Percentiles rank a stretch among this genome's conserved stretches.
These are phyloP conservation scores for Daldinia sp. DNA, from an alignment of 2,329 filamentous ascomycete genomes.

Conservation along the genomic window DNA sequence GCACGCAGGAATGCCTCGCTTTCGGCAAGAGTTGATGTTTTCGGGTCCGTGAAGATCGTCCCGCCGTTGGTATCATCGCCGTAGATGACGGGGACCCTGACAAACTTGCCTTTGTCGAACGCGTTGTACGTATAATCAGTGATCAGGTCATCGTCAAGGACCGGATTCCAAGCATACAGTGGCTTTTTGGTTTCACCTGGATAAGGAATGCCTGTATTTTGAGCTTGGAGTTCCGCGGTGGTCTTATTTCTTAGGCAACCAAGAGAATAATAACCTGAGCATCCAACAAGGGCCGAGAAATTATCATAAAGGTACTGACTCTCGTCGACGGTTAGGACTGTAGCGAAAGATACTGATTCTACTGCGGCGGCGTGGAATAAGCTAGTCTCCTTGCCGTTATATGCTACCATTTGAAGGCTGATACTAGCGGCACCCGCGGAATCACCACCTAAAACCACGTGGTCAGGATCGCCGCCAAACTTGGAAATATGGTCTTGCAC, in stretches of 20 bases:
- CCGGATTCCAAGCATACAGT: slow-evolving; percentile 62
- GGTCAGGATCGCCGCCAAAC: slow-evolving; percentile 74
- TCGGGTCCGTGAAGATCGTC: slow-evolving; percentile 65
- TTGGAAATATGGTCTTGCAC: slow-evolving; percentile 69
- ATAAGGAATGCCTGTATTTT: slow-evolving; percentile 48
- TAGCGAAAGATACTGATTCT: slow-evolving; percentile 61
- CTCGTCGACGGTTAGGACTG: slow-evolving; percentile 55
- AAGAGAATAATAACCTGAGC: slow-evolving; percentile 51
- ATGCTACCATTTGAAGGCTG: slow-evolving; percentile 68
- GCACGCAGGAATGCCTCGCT: slow-evolving; percentile 64
- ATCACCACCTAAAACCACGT: slow-evolving; percentile 73
- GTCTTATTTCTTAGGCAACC: slow-evolving; percentile 57
- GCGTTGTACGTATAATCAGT: slow-evolving; percentile 58
- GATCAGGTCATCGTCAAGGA: slow-evolving; percentile 63
- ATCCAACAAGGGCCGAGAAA: slow-evolving; percentile 55
- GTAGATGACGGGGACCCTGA: slow-evolving; percentile 62
- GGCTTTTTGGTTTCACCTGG: slow-evolving; percentile 50
- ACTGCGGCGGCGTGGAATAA: slow-evolving; percentile 62
- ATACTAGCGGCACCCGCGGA: slow-evolving; percentile 74
- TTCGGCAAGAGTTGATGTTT: slow-evolving; percentile 55
- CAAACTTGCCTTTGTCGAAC: slow-evolving; percentile 58
- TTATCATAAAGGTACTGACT: slow-evolving; percentile 62
- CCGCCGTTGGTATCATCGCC: slow-evolving; percentile 72
- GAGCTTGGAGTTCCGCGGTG: slow-evolving; percentile 51
- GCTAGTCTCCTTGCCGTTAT: slow-evolving; percentile 56